Evolutionary conservation across 2,329 filamentous ascomycete species (phyloP).

Genomic region (Hymenoscyphus repandus): DNA sequence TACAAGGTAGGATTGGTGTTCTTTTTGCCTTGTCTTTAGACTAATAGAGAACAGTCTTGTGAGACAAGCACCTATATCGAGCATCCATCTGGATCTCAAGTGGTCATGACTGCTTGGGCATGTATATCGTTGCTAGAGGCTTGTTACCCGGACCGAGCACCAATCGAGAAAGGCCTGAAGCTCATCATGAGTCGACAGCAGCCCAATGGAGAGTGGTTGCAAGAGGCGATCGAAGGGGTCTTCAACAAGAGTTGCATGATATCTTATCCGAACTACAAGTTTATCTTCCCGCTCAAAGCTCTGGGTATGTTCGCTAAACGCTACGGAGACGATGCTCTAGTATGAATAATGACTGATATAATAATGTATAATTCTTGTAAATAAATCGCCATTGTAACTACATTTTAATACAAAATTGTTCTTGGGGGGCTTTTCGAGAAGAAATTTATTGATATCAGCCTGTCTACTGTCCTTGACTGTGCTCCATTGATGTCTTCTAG

Average conservation of each 20-base stretch:
- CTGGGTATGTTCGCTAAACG: constrained; percentile 64
- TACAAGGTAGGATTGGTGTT: constrained; percentile 54
- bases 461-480: too few relatives aligned
- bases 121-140: constrained; percentile 78
- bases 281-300: constrained; percentile 90
- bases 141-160: constrained; percentile 68
- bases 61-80: constrained; percentile 72
- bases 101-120: constrained; percentile 94
- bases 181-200: constrained; percentile 84
- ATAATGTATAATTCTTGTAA: not conserved
- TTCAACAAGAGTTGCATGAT: constrained; percentile 99
- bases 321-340: constrained; percentile 25
- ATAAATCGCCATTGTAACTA: too few relatives aligned
- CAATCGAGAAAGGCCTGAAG: constrained; percentile 67
- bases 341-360: constrained; percentile 5
- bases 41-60: constrained; percentile 51
- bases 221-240: constrained; percentile 94
- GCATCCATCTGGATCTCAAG: constrained; percentile 71
- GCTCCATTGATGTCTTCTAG: too few relatives aligned
- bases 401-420: too few relatives aligned
- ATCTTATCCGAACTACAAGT: constrained; percentile 98
- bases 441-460: too few relatives aligned
- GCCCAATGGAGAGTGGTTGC: constrained; percentile 85
- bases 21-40: constrained; percentile 4
- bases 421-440: too few relatives aligned